These are phyloP conservation scores for Aspergillus brunneoviolaceus DNA, from an alignment of 2,329 filamentous ascomycete genomes.

Conservation along the genomic window DNA sequence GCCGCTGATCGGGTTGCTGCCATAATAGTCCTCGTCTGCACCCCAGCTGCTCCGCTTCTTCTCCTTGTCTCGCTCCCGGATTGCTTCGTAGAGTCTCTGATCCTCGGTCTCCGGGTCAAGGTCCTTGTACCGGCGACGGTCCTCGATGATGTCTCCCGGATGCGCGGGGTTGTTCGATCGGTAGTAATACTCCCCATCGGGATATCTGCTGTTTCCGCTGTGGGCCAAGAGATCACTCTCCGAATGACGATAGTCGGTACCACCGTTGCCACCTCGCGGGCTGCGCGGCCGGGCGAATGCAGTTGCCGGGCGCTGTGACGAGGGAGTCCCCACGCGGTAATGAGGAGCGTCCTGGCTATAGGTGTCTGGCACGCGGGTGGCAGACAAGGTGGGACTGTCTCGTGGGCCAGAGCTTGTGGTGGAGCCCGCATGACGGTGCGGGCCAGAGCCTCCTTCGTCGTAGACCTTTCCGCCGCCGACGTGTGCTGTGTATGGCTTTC, in stretches of 20 bases:
- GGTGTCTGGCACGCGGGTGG: constrained; percentile 58
- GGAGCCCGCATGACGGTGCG: constrained; percentile 25
- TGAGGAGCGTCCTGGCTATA: constrained; percentile 32
- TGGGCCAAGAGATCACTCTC: constrained; percentile 34
- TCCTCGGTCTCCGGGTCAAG: constrained; percentile 27
- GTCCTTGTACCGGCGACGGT: constrained; percentile 30
- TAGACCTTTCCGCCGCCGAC: constrained; percentile 61
- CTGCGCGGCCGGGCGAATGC: constrained; percentile 28
- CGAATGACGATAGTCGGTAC: constrained; percentile 36
- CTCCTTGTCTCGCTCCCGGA: constrained; percentile 31
- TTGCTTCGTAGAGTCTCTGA: constrained; percentile 24
- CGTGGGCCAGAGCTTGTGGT: constrained; percentile 54
- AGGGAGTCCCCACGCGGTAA: constrained; percentile 21
- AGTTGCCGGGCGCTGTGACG: constrained; percentile 15
- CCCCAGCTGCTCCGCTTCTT: constrained; percentile 29
- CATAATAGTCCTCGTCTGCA: constrained; percentile 43
- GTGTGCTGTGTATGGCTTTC: constrained; percentile 62
- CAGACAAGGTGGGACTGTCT: constrained; percentile 53
- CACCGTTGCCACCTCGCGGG: constrained; percentile 26
- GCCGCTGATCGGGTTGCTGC: constrained; percentile 32
- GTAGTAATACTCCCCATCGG: constrained; percentile 27
- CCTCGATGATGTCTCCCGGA: constrained; percentile 25
- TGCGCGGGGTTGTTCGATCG: constrained; percentile 23
- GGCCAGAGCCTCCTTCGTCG: constrained; percentile 34
- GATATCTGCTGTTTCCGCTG: constrained; percentile 23